A percentile compares a stretch with the other conserved stretches of the same genome.
Evolutionary conservation across 2,329 filamentous ascomycete species (phyloP).

Genomic region (Phoma sp.): DNA sequence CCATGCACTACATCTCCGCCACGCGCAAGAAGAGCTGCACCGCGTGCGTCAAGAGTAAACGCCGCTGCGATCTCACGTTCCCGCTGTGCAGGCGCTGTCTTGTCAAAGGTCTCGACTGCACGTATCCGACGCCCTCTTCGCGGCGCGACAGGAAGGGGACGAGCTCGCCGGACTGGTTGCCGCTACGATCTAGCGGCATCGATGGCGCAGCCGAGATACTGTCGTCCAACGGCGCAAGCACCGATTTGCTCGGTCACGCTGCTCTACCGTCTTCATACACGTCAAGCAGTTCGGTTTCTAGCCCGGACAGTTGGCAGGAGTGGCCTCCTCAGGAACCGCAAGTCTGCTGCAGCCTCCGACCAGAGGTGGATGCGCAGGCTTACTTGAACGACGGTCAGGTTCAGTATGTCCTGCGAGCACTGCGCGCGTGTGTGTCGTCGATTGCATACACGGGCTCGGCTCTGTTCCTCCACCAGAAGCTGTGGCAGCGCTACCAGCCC

Average conservation of each 20-base stretch:
- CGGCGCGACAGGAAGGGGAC: constrained; percentile 33
- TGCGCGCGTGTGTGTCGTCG: constrained; percentile 27
- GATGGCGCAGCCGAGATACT: constrained; percentile 9
- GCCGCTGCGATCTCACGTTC: constrained; percentile 39
- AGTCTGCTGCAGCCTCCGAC: not conserved
- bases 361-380: constrained; percentile 11
- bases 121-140: constrained; percentile 27
- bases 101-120: constrained; percentile 35
- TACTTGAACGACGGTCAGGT: constrained; percentile 26
- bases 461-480: constrained; percentile 31
- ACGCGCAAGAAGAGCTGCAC: constrained; percentile 41
- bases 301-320: constrained; percentile 21
- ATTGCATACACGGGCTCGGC: constrained; percentile 34
- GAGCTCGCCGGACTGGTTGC: constrained; percentile 17
- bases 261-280: constrained; percentile 5
- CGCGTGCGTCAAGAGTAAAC: constrained; percentile 38
- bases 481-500: constrained; percentile 30
- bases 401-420: constrained; percentile 16
- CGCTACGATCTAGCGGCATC: constrained; percentile 7
- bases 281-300: constrained; percentile 14
- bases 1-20: constrained; percentile 34
- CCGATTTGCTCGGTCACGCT: constrained; percentile 1
- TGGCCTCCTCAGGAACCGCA: constrained; percentile 1
- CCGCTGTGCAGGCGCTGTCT: constrained; percentile 40
- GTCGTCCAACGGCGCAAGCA: constrained; percentile 6